Base-by-base conservation (phyloP, 805 yeast genomes). In the Candida vartiovaarae region DNA sequence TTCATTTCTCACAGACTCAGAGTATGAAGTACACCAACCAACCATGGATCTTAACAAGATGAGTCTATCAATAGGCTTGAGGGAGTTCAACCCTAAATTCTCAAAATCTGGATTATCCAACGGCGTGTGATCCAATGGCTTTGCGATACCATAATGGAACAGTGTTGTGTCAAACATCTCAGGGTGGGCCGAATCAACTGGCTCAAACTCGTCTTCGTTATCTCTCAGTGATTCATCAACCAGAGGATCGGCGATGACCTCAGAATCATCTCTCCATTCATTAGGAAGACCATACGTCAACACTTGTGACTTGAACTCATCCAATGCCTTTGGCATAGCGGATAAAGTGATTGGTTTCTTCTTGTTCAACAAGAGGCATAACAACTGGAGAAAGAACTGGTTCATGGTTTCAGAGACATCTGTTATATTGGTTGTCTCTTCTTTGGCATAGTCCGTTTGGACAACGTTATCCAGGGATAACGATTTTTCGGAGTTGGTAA, bases 221-320 rank as follows among this genome's bases (percentile, higher is more conserved):
- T 42, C 35, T 24, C 39, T 39, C 24, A 44, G 25, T 2, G 42
- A 31, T 1, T 43, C 38, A 30, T 41, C 42, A 3, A 36, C 25
- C 9, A 31, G 8, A n/a, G 48, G 47, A 10, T 38, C 23, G 6
- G 44, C 35, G 29, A 48, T 49, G 5, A 57, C 41, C 3, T 39
- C 45, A 2, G 50, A 39, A 43, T 57, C 60, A 46, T 57, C 53
- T 41, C 61, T 47, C 62, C 62, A 58, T 44, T 57, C 60, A 6
- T 28, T 33, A 4, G 62, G 62, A n/a, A 58, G 40, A 3, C 62
- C 61, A 43, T 46, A 52, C 1, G 3, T 15, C 11, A 42, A 31
- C 4, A 50, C 53, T 9, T 31, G 25, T 2, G 44, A 15, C 32
- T 49, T 53, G 20, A 57, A 42, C 23, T 55, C 59, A 32, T 24